Conservation (phyloP, 2,329 filamentous ascomycete genomes). For the Botrytis paeoniae region DNA sequence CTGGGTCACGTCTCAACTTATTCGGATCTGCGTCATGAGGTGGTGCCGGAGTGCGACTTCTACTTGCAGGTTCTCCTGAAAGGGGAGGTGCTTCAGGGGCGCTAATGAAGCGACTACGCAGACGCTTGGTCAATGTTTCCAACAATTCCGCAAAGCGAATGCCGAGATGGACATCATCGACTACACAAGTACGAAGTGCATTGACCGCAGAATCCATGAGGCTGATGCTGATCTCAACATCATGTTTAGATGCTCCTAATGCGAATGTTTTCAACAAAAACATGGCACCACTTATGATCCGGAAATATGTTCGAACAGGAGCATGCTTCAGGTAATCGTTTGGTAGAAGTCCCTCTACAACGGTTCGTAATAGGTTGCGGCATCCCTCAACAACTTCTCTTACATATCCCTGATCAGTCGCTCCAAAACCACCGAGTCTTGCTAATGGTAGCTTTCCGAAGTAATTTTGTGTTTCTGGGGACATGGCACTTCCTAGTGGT, state of each 20-base stretch:
- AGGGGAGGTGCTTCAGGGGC: slow-evolving; percentile 49
- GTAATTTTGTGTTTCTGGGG: slow-evolving; percentile 62
- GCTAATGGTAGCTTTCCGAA: slow-evolving; percentile 63
- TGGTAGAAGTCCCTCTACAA: slow-evolving; percentile 73
- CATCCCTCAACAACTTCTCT: slow-evolving; percentile 75
- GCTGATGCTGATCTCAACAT: slow-evolving; percentile 71
- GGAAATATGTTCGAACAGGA: slow-evolving; percentile 80
- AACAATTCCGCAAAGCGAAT: slow-evolving; percentile 79
- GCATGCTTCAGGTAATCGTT: slow-evolving; percentile 77
- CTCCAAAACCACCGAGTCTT: slow-evolving; percentile 60
- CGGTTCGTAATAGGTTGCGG: slow-evolving; percentile 71
- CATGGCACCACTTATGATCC: slow-evolving; percentile 82
- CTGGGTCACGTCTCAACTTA: slow-evolving; percentile 30
- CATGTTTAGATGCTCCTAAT: slow-evolving; percentile 72
- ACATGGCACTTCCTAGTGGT: slow-evolving; percentile 45
- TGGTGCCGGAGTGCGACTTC: slow-evolving; percentile 34
- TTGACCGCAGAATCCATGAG: slow-evolving; percentile 73
- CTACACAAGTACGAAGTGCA: slow-evolving; percentile 72
- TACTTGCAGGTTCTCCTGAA: slow-evolving; percentile 21
- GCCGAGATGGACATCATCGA: slow-evolving; percentile 83
- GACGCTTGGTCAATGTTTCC: slow-evolving; percentile 71
- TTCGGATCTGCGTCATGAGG: slow-evolving; percentile 37
- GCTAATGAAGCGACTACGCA: slow-evolving; percentile 72
- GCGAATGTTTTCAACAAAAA: slow-evolving; percentile 83
- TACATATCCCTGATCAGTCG: slow-evolving; percentile 69